Evolutionary conservation across 306 rosid genomes (phyloP).

Genomic region (Castanea mollissima): DNA sequence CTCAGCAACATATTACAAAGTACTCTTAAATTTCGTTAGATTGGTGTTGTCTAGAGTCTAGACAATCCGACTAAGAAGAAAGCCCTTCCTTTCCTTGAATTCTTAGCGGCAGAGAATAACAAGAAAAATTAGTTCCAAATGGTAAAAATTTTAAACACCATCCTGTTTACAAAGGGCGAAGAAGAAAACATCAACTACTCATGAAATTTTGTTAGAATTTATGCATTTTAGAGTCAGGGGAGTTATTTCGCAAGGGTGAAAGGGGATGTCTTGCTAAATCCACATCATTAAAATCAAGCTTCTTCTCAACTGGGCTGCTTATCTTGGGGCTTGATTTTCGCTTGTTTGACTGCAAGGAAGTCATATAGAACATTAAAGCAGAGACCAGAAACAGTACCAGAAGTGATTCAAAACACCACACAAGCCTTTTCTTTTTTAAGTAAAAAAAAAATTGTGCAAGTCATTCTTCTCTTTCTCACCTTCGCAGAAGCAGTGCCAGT

Average conservation of each 20-base stretch:
- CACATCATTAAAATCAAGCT: constrained; percentile 52
- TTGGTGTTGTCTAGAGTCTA: neutral
- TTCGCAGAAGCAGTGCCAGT: constrained; percentile 60
- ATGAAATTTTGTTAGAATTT: constrained; percentile 22
- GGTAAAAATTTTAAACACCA: neutral
- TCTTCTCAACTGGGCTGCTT: constrained; percentile 56
- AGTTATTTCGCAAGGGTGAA: constrained; percentile 71
- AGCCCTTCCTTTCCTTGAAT: neutral
- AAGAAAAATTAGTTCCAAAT: neutral
- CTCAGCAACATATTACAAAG: neutral
- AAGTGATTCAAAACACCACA: neutral
- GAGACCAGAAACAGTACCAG: neutral
- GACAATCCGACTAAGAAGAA: neutral
- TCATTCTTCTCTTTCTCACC: constrained; percentile 42
- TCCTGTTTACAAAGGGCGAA: constrained; percentile 11
- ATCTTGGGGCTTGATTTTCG: constrained; percentile 59
- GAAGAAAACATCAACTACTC: constrained; percentile 6
- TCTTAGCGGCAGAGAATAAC: neutral
- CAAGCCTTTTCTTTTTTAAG: neutral
- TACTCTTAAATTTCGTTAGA: neutral
- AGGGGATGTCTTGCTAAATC: constrained; percentile 65
- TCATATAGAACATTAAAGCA: constrained; percentile 4
- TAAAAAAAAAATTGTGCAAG: neutral
- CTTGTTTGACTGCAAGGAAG: constrained; percentile 74
- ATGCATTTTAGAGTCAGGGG: constrained; percentile 60